Conservation (phyloP, 2,329 filamentous ascomycete species). For the Aspergillus terreus region DNA sequence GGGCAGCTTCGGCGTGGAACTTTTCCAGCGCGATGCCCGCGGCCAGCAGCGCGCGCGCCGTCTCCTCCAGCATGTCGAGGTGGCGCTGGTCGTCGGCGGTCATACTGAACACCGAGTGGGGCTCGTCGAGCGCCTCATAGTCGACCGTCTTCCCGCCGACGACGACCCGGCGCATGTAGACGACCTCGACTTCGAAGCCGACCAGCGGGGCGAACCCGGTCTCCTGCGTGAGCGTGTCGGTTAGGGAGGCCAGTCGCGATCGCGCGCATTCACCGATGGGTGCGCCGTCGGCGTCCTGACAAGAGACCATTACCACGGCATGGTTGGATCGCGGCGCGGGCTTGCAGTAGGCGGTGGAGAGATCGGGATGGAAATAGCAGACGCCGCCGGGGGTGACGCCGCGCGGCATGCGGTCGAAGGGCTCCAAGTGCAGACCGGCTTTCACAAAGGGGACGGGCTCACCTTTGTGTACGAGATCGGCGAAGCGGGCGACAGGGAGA, state of each 20-base stretch:
- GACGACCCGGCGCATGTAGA: slow-evolving; percentile 54
- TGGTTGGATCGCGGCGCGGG: background rate
- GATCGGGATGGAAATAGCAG: background rate
- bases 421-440: background rate
- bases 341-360: slow-evolving; percentile 2
- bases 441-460: background rate
- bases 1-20: slow-evolving; percentile 23
- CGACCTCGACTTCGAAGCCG: slow-evolving; percentile 74
- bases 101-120: slow-evolving; percentile 60
- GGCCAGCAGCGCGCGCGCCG: slow-evolving; percentile 10
- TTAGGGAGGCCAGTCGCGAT: background rate
- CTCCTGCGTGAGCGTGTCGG: background rate
- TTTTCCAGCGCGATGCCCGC: slow-evolving; percentile 21
- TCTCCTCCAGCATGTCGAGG: slow-evolving; percentile 30
- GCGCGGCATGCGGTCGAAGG: background rate
- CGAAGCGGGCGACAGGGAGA: background rate
- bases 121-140: slow-evolving; percentile 49
- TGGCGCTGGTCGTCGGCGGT: slow-evolving; percentile 54
- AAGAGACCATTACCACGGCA: background rate
- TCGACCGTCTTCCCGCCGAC: slow-evolving; percentile 17
- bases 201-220: slow-evolving; percentile 39
- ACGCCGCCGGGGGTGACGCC: background rate
- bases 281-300: background rate
- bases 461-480: background rate
- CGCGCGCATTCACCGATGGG: slow-evolving; percentile 4